Base-by-base conservation (phyloP, 768 basidiomycete genomes). In the Trichaptum fuscoviolaceum region DNA sequence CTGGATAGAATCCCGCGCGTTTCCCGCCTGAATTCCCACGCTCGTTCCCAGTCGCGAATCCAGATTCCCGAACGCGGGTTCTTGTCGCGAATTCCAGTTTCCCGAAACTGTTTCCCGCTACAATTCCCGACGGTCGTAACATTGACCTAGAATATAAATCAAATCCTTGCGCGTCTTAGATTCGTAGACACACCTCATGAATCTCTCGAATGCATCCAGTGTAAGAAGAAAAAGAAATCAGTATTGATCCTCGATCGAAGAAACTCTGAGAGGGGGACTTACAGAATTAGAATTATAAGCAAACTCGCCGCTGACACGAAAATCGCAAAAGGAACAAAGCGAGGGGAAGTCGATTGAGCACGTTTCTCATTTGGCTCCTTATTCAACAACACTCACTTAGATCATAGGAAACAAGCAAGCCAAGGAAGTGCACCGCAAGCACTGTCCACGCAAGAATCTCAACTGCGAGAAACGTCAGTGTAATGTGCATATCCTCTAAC, bases 171-270 rank as follows among this genome's bases (percentile, higher is more conserved):
- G 64, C n/a, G 63, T 6, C 60, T 58, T 57, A n/a, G 10, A 24
- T 26, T 57, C 12, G 1, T n/a, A 34, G 1, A 67, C 88, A 70
- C 71, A 94, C 95, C 85, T 99, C 97, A 75, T 99, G 97, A 73
- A 99, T 99, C 62, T 94, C 94, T 58, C 89, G 82, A 76, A 99
- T 96, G 27, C 95, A 87, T 25, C 97, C 96, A 27, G 97, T 99
- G 77, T 99, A 99, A n/a, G n/a, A n/a, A n/a, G n/a, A n/a, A n/a
- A n/a, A n/a, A n/a, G n/a, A n/a, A 2, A 20, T 52, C 17, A 23
- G 8, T 7, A 15, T 66, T 68, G 65, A 66, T 64, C 52, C 58
- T 23, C 42, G 42, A 59, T 59, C 12, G n/a, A 30, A 58, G 27
- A 36, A 3, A 23, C 35, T 66, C 35, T 26, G 26, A 42, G 17